Percentiles rank a stretch among this genome's conserved stretches.
Evolutionary conservation across 495 filamentous ascomycete genomes (phyloP).

Genomic region (Tuber calosporum): DNA sequence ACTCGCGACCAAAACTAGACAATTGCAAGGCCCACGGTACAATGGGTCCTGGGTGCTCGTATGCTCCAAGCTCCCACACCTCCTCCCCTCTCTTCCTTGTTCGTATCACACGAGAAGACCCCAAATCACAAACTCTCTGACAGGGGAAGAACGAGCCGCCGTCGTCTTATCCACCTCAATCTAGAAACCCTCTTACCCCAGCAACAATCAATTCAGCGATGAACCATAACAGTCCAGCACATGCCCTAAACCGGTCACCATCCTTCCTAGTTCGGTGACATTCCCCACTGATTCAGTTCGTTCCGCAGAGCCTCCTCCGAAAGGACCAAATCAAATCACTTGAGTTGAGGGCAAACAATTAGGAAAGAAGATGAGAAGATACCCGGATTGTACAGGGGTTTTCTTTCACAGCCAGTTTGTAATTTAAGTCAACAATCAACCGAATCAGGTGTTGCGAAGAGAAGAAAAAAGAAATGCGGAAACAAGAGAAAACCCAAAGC

Average conservation of each 20-base stretch:
- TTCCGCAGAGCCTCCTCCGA: constrained; percentile 30
- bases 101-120: neutral
- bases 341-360: neutral
- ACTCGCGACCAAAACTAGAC: neutral
- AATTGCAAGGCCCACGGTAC: neutral
- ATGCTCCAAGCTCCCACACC: neutral
- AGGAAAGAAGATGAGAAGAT: neutral
- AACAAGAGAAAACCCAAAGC: neutral
- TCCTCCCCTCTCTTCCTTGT: neutral
- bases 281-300: constrained; percentile 33
- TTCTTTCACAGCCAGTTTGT: neutral
- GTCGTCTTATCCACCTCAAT: neutral
- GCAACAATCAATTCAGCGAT: neutral
- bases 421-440: neutral
- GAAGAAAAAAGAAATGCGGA: neutral
- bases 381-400: neutral
- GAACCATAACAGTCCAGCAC: neutral
- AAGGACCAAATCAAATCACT: neutral
- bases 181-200: neutral
- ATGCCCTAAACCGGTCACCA: constrained; percentile 23
- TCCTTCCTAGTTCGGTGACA: constrained; percentile 19
- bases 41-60: neutral
- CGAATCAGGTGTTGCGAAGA: neutral
- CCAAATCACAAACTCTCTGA: neutral
- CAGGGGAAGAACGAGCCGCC: neutral